Conservation (phyloP, 2,329 filamentous ascomycete species). For the Dactylellina parvicollis region DNA sequence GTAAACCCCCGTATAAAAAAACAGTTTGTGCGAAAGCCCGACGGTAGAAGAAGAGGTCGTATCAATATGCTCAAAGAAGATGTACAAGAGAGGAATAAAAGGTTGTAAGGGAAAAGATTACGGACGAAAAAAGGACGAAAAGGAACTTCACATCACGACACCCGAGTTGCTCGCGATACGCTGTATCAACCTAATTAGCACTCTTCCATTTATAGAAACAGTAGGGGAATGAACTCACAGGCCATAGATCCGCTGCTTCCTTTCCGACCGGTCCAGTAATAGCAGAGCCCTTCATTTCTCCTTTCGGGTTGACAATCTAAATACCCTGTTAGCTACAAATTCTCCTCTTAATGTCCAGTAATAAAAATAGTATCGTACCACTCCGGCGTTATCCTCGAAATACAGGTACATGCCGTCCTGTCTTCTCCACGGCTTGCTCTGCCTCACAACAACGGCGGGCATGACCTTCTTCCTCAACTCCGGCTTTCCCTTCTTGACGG, state of each 20-base stretch:
- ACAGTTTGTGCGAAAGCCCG: background rate
- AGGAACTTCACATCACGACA: constrained; percentile 91
- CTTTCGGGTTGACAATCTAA: constrained; percentile 99
- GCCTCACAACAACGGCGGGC: constrained; percentile 97
- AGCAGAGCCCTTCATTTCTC: constrained; percentile 99
- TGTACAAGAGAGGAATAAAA: constrained; percentile 44
- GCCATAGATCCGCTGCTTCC: constrained; percentile 99
- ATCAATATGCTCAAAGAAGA: constrained; percentile 52
- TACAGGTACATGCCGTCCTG: constrained; percentile 98
- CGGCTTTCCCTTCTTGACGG: constrained; percentile 99
- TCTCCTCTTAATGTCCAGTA: constrained; percentile 33
- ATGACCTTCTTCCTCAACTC: constrained; percentile 99
- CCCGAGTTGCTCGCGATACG: constrained; percentile 99
- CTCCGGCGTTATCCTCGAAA: constrained; percentile 99
- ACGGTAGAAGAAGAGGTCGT: constrained; percentile 24
- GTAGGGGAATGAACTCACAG: constrained; percentile 70
- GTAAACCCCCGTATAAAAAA: constrained; percentile 19
- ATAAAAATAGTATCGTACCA: constrained; percentile 72
- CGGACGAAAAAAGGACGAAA: constrained; percentile 13
- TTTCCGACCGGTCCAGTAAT: constrained; percentile 99
- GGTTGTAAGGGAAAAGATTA: constrained; percentile 19
- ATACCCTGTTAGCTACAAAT: constrained; percentile 1
- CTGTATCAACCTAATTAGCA: constrained; percentile 62
- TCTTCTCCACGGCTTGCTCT: constrained; percentile 99
- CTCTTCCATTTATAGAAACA: constrained; percentile 7